These are phyloP conservation scores for Paralagenidium karlingii DNA, from an alignment of 352 stramenopile genomes.

Conservation along the genomic window DNA sequence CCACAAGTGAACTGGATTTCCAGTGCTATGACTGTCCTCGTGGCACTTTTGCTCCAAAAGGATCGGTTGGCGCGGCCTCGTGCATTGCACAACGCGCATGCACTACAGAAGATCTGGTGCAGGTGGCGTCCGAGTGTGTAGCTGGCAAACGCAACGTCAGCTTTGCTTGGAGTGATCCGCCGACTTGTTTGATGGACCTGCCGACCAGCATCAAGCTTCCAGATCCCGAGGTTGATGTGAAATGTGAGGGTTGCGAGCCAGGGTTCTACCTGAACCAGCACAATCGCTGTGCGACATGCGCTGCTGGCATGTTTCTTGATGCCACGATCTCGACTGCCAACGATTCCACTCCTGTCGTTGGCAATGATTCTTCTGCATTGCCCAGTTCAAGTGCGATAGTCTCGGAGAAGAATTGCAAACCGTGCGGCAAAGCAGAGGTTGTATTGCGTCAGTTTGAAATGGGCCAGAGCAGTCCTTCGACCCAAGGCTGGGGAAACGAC, in stretches of 20 bases:
- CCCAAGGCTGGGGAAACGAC: conserved; percentile 28
- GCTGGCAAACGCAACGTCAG: conserved; percentile 38
- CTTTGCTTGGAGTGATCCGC: conserved; percentile 51
- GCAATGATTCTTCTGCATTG: no score
- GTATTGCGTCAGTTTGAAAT: conserved; percentile 39
- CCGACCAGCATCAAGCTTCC: conserved; percentile 29
- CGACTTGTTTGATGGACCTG: conserved; percentile 40
- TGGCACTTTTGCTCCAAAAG: conserved; percentile 48
- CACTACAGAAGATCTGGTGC: conserved; percentile 39
- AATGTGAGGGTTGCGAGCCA: conserved; percentile 34
- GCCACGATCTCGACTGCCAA: neutral
- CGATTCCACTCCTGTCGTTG: neutral
- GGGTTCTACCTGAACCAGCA: conserved; percentile 28
- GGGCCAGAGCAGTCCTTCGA: conserved; percentile 28
- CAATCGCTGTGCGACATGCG: conserved; percentile 29
- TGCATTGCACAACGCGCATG: conserved; percentile 57
- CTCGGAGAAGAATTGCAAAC: no score
- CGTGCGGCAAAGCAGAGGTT: conserved; percentile 20
- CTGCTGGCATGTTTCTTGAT: conserved; percentile 17
- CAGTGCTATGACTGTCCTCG: conserved; percentile 52
- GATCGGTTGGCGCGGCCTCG: conserved; percentile 53
- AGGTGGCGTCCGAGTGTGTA: conserved; percentile 40
- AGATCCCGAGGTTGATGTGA: conserved; percentile 12
- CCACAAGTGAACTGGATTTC: conserved; percentile 63
- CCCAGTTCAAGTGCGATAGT: no score